Conservation (phyloP, 176 grass and related monocot genomes). For the Coix lacrymajobi region DNA sequence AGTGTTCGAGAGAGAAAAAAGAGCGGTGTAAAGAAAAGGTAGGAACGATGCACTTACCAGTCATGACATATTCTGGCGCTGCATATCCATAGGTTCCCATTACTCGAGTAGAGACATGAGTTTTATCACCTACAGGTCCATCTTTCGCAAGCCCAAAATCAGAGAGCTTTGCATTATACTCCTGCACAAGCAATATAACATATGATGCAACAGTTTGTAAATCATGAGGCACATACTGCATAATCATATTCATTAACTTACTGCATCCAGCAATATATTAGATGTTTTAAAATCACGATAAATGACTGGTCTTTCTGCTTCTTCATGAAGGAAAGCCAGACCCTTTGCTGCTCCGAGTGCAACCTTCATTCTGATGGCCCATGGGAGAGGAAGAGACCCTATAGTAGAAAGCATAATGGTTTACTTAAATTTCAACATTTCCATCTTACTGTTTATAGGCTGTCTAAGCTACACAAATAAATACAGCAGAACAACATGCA, state of each 20-base stretch:
- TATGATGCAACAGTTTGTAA: slow-evolving; percentile 5
- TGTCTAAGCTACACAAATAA: neutral
- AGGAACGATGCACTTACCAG: slow-evolving; percentile 36
- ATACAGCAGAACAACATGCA: neutral
- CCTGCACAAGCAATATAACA: slow-evolving; percentile 46
- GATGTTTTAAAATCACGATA: slow-evolving; percentile 92
- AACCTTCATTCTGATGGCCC: slow-evolving; percentile 77
- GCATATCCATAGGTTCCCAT: slow-evolving; percentile 92
- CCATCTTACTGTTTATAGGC: neutral
- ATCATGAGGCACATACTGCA: neutral
- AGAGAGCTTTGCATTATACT: slow-evolving; percentile 81
- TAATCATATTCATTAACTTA: slow-evolving; percentile 15
- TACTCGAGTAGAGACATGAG: slow-evolving; percentile 81
- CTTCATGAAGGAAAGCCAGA: slow-evolving; percentile 77
- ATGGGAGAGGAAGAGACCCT: slow-evolving; percentile 78
- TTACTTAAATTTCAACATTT: slow-evolving; percentile 3
- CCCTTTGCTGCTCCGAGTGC: slow-evolving; percentile 76
- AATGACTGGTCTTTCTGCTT: slow-evolving; percentile 85
- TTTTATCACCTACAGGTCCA: slow-evolving; percentile 82
- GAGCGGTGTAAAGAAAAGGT: neutral
- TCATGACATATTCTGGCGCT: slow-evolving; percentile 87
- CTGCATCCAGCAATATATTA: slow-evolving; percentile 67
- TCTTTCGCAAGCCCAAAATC: slow-evolving; percentile 91
- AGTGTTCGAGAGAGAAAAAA: too few relatives aligned
- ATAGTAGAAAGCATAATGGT: slow-evolving; percentile 1